A percentile compares a stretch with the other conserved stretches of the same genome.
Conservation (phyloP, 2,329 filamentous ascomycete genomes). For the Emmonsiellopsis sp. region DNA sequence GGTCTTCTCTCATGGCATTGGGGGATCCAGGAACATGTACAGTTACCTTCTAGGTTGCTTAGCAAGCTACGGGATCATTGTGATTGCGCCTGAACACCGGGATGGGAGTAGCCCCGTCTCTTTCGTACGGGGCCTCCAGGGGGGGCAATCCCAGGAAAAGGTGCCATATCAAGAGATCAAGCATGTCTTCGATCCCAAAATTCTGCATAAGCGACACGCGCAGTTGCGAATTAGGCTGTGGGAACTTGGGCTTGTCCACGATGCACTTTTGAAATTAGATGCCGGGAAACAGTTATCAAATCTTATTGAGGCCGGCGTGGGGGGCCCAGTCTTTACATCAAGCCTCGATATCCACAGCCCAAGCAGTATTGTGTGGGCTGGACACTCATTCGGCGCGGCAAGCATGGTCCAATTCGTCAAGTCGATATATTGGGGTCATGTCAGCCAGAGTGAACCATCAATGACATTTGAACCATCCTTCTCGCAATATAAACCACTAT, state of each 20-base stretch:
- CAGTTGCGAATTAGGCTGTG: conserved; percentile 68
- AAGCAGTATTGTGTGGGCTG: conserved; percentile 63
- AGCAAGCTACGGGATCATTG: conserved; percentile 70
- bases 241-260: conserved; percentile 65
- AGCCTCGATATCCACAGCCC: conserved; percentile 59
- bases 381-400: conserved; percentile 73
- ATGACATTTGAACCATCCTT: conserved; percentile 5
- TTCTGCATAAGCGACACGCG: conserved; percentile 57
- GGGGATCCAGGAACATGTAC: conserved; percentile 72
- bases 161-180: conserved; percentile 37
- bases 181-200: conserved; percentile 55
- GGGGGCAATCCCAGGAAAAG: conserved; percentile 6
- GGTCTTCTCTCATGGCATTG: conserved; percentile 79
- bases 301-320: conserved; percentile 24
- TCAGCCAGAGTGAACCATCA: conserved; percentile 30
- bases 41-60: conserved; percentile 72
- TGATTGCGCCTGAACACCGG: conserved; percentile 72
- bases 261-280: conserved; percentile 59
- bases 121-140: conserved; percentile 48
- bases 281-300: conserved; percentile 29
- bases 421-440: conserved; percentile 57
- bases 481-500: conserved; percentile 49
- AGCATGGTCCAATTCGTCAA: conserved; percentile 70
- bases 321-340: conserved; percentile 39
- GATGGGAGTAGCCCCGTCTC: conserved; percentile 72